Evolutionary conservation across 208 protist genomes (phyloP).

Genomic region (Leishmania turanica): DNA sequence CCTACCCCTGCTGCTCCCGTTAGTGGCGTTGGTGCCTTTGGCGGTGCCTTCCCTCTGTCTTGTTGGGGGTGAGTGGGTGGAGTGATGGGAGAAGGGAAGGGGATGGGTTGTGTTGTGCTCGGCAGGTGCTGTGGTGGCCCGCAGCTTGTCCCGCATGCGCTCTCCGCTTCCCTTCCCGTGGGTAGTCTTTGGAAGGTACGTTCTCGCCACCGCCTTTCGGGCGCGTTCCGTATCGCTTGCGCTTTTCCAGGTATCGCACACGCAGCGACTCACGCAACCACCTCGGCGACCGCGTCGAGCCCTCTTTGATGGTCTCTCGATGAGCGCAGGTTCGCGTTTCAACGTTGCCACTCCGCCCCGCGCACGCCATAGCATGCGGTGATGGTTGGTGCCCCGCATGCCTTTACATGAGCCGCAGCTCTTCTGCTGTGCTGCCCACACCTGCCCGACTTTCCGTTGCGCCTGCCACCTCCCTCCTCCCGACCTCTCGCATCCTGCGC

Average conservation of each 20-base stretch:
- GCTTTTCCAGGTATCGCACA: background rate
- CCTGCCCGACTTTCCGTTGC: background rate
- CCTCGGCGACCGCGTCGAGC: background rate
- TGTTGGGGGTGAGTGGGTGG: background rate
- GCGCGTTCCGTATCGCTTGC: background rate
- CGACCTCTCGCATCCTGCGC: background rate
- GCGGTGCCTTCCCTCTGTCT: background rate
- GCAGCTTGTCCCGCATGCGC: background rate
- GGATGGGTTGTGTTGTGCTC: background rate
- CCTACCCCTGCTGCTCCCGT: background rate
- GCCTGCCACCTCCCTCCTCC: background rate
- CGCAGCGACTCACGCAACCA: background rate
- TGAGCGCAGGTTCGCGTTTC: background rate
- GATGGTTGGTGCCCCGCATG: background rate
- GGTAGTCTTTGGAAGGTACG: background rate
- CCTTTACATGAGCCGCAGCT: background rate
- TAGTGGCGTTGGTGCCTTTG: background rate
- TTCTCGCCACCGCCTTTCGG: background rate
- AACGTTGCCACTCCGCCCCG: too few species aligned
- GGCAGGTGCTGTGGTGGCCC: background rate
- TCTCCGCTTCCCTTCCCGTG: background rate
- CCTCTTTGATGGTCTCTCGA: background rate
- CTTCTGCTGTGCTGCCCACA: background rate
- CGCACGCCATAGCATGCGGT: background rate
- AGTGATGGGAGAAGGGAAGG: too few species aligned